phyloP scores from a whole-genome alignment of 257 asterid genomes.

The Ocimum tenuiflorum region DNA sequence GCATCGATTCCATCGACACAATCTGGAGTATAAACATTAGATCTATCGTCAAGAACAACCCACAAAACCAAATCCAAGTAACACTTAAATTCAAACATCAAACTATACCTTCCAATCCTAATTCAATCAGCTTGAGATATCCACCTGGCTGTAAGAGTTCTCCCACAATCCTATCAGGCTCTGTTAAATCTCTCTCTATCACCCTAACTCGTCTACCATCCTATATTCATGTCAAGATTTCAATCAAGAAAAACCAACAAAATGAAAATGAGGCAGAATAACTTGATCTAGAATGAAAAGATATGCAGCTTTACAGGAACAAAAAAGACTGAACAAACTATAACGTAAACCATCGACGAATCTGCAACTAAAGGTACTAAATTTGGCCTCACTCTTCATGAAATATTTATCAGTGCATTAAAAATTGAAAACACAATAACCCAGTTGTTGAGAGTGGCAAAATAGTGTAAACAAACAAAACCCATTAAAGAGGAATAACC shows the following conservation, averaged over 20 bases:
- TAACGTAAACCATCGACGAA: neutral
- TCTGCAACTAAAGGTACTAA: neutral
- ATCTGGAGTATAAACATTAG: slow-evolving; percentile 33
- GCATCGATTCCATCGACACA: slow-evolving; percentile 88
- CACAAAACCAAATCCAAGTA: neutral
- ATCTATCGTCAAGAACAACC: neutral
- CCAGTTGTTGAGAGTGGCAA: neutral
- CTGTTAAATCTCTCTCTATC: slow-evolving; percentile 80
- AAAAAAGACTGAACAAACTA: too few relatives aligned
- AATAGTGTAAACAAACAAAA: neutral
- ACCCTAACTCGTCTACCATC: slow-evolving; percentile 77
- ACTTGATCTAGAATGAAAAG: neutral
- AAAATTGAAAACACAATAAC: neutral
- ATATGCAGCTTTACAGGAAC: neutral
- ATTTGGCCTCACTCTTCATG: neutral
- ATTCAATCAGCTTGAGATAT: slow-evolving; percentile 73
- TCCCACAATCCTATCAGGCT: slow-evolving; percentile 92
- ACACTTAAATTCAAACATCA: neutral
- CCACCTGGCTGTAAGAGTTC: slow-evolving; percentile 95
- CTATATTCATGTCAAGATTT: slow-evolving; percentile 30
- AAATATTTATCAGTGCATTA: neutral
- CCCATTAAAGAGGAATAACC: slow-evolving; percentile 23
- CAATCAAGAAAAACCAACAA: neutral
- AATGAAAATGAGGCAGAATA: neutral
- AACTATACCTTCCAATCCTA: slow-evolving; percentile 67